Conservation (phyloP, 257 asterid genomes). For the Solanum medicagineum region DNA sequence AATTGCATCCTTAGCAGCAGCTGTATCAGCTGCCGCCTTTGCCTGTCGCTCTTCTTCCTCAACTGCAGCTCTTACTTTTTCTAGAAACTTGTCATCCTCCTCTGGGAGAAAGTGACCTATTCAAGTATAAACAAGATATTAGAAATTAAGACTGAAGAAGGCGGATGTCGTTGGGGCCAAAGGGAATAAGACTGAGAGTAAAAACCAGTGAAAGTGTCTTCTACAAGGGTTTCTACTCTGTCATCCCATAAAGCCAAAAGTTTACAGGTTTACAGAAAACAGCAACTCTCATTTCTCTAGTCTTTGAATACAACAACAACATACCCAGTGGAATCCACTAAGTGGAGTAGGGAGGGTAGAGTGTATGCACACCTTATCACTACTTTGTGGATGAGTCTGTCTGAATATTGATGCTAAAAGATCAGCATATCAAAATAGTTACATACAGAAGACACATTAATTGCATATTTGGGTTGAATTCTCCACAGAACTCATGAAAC, state of each 20-base stretch:
- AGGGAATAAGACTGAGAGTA: neutral
- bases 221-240: neutral
- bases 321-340: no score
- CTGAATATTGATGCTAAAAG: neutral
- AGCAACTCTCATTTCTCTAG: neutral
- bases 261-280: neutral
- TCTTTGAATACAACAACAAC: neutral
- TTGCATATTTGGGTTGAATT: neutral
- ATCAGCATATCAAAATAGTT: neutral
- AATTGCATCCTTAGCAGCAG: slow-evolving; percentile 82
- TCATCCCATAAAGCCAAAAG: neutral
- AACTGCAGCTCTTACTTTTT: slow-evolving; percentile 86
- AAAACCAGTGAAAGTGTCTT: neutral
- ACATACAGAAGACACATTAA: neutral
- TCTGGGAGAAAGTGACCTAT: slow-evolving; percentile 91
- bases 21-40: slow-evolving; percentile 65
- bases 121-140: neutral
- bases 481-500: neutral
- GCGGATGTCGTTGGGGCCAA: neutral
- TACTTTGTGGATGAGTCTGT: neutral
- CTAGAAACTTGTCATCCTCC: slow-evolving; percentile 95
- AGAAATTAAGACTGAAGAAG: neutral
- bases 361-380: no score
- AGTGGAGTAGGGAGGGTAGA: no score
- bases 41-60: slow-evolving; percentile 93